Conservation (phyloP, 495 filamentous ascomycete genomes). For the Neurospora discreta region DNA sequence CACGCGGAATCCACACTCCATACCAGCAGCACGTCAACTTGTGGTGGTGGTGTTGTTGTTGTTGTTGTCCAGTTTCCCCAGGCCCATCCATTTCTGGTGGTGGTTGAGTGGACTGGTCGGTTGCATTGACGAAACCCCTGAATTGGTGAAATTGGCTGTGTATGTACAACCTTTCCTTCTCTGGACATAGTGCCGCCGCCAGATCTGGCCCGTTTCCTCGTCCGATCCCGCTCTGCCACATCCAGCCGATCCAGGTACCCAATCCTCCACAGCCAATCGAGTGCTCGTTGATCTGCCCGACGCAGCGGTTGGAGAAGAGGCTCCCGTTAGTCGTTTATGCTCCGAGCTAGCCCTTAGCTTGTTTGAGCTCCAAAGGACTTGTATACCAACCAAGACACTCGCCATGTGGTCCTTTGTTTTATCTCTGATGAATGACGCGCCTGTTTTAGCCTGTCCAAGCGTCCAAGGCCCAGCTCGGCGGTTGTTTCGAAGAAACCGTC, state of each 20-base stretch:
- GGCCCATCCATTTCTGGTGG: background rate
- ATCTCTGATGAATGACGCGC: slow-evolving; percentile 4
- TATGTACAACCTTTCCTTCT: background rate
- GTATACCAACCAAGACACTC: slow-evolving; percentile 4
- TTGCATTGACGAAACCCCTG: slow-evolving; percentile 9
- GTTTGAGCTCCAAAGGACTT: slow-evolving; percentile 12
- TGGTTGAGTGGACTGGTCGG: background rate
- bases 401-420: slow-evolving; percentile 7
- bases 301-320: slow-evolving; percentile 11
- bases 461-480: slow-evolving; percentile 1
- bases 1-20: background rate
- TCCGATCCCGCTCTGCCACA: slow-evolving; percentile 2
- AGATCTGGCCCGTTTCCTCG: slow-evolving; percentile 4
- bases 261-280: background rate
- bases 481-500: background rate
- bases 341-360: slow-evolving; percentile 8
- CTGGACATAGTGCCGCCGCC: background rate
- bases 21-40: background rate
- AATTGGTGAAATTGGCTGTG: background rate
- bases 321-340: background rate
- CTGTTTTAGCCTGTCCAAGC: slow-evolving; percentile 1
- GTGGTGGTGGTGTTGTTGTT: background rate
- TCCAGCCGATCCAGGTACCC: background rate
- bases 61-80: background rate
- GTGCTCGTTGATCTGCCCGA: background rate